phyloP scores from a whole-genome alignment of 306 rosid genomes.

The Parietaria judaica region DNA sequence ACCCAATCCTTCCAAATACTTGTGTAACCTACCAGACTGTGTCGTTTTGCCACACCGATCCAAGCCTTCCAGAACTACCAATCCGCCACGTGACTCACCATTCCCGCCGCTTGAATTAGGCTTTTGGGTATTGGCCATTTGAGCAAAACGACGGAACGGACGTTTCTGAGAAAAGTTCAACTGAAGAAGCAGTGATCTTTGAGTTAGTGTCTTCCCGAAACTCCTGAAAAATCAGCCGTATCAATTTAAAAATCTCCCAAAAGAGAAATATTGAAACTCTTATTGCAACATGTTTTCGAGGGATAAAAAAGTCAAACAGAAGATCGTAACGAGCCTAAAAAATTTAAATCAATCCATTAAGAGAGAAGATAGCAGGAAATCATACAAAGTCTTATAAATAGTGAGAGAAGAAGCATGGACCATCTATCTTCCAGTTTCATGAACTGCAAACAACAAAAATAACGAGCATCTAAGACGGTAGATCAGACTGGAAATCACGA shows the following conservation, averaged over 20 bases:
- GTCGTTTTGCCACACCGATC: conserved; percentile 88
- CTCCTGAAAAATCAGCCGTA: conserved; percentile 19
- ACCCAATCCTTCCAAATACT: conserved; percentile 60
- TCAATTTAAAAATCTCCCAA: background rate
- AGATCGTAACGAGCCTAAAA: background rate
- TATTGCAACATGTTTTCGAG: background rate
- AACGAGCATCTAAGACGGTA: background rate
- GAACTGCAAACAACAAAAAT: background rate
- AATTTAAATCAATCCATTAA: background rate
- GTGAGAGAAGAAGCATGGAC: conserved; percentile 17
- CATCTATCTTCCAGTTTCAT: conserved; percentile 15
- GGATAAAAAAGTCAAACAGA: background rate
- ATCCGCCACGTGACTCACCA: conserved; percentile 42
- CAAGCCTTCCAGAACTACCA: conserved; percentile 88
- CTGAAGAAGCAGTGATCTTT: conserved; percentile 12
- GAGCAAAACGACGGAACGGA: conserved; percentile 7
- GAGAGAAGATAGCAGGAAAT: background rate
- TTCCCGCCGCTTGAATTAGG: conserved; percentile 8
- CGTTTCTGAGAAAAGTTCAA: conserved; percentile 7
- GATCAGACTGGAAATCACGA: too few relatives aligned
- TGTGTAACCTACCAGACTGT: conserved; percentile 53
- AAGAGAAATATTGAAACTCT: background rate
- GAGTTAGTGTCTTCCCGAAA: conserved; percentile 17
- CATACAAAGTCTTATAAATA: conserved; percentile 23
- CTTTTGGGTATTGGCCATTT: conserved; percentile 19